phyloP scores from a whole-genome alignment of 2,329 filamentous ascomycete species.

The Ascochyta pisi region DNA sequence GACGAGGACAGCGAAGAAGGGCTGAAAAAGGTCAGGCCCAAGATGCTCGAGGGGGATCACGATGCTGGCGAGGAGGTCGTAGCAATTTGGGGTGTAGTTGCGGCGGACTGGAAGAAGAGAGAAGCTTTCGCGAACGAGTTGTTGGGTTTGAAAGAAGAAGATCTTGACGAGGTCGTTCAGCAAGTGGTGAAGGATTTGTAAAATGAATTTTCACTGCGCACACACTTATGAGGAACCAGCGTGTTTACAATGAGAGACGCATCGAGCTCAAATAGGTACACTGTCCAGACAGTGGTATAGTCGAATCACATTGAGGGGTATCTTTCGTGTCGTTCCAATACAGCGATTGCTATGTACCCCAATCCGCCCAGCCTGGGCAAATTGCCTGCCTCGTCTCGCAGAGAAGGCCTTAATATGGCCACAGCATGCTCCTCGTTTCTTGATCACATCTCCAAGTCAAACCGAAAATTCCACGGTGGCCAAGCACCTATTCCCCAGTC shows the following conservation, averaged over 20 bases:
- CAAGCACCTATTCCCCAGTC: not conserved
- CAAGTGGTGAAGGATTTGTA: conserved; percentile 30
- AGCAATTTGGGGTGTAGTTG: conserved; percentile 44
- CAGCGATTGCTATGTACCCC: not conserved
- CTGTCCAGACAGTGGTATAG: too few relatives aligned
- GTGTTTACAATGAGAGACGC: not conserved
- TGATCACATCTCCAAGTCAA: conserved; percentile 1
- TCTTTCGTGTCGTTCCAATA: not conserved
- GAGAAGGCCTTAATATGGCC: not conserved
- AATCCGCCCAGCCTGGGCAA: not conserved
- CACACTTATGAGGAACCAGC: not conserved
- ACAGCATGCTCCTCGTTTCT: not conserved
- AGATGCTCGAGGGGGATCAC: conserved; percentile 42
- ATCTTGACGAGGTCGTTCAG: conserved; percentile 39
- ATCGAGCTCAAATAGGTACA: not conserved
- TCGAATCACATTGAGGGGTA: too few relatives aligned
- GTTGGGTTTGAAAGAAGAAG: conserved; percentile 41
- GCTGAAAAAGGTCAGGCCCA: conserved; percentile 34
- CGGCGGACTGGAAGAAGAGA: conserved; percentile 42
- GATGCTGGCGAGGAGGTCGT: conserved; percentile 45
- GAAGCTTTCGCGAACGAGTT: conserved; percentile 42
- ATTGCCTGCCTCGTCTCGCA: not conserved
- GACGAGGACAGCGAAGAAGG: conserved; percentile 46
- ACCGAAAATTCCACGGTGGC: conserved; percentile 6
- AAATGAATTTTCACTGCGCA: not conserved